Conservation (phyloP, 176 grass and related monocot species). For the Triticum dicoccoides region DNA sequence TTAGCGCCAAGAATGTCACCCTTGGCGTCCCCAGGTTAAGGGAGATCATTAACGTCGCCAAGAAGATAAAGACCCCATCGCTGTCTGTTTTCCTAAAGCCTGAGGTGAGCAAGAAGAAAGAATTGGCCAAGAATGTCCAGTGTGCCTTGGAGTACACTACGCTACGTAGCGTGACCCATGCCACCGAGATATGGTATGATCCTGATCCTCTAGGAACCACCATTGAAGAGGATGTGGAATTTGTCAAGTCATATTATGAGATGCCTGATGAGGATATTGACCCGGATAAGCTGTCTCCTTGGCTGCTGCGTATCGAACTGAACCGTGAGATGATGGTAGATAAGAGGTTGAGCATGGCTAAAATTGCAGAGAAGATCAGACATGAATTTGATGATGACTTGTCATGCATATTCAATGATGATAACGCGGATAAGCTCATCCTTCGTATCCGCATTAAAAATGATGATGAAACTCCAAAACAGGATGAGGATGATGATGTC, state of each 20-base stretch:
- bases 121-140: conserved; percentile 92
- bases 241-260: conserved; percentile 93
- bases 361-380: conserved; percentile 96
- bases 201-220: conserved; percentile 85
- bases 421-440: conserved; percentile 99
- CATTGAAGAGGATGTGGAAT: conserved; percentile 96
- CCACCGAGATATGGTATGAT: conserved; percentile 94
- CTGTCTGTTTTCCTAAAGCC: conserved; percentile 87
- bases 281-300: conserved; percentile 89
- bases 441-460: conserved; percentile 87
- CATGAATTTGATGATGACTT: conserved; percentile 92
- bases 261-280: conserved; percentile 97
- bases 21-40: conserved; percentile 96
- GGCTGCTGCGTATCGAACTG: conserved; percentile 92
- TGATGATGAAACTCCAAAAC: conserved; percentile 84
- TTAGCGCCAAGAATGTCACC: conserved; percentile 99
- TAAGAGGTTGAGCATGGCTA: conserved; percentile 98
- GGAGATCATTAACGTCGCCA: conserved; percentile 98
- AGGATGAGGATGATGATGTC: conserved; percentile 93
- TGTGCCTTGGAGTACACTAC: conserved; percentile 98
- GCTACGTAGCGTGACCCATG: conserved; percentile 91
- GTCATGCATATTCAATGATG: conserved; percentile 98
- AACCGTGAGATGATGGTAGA: conserved; percentile 99
- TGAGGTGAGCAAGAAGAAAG: conserved; percentile 82
- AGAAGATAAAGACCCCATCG: conserved; percentile 96